These are phyloP conservation scores for Arthrobotrys iridis DNA, from an alignment of 2,329 filamentous ascomycete species.

Conservation along the genomic window DNA sequence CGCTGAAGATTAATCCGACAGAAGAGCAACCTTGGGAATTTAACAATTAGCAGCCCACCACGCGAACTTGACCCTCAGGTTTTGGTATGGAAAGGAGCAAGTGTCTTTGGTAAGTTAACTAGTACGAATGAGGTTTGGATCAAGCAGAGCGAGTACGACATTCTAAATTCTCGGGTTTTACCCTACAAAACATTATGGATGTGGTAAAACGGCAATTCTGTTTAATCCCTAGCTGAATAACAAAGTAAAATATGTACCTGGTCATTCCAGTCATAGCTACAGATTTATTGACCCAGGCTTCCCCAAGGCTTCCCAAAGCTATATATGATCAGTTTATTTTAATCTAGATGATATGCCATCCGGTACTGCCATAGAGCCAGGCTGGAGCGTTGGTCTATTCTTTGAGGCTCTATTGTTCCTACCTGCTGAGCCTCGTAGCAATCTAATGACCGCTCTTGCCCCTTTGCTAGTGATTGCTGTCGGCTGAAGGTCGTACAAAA, in stretches of 20 bases:
- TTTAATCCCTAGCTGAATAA: not conserved
- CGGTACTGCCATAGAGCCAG: too few relatives aligned
- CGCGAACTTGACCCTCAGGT: constrained; percentile 96
- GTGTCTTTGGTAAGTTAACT: constrained; percentile 89
- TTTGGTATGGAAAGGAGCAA: constrained; percentile 97
- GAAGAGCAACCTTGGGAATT: constrained; percentile 71
- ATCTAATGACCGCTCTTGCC: constrained; percentile 8
- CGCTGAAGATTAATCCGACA: constrained; percentile 25
- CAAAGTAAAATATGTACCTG: not conserved
- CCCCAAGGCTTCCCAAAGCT: not conserved
- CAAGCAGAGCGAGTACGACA: constrained; percentile 84
- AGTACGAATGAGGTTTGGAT: constrained; percentile 96
- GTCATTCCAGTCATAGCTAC: not conserved
- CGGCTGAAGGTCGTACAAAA: constrained; percentile 32
- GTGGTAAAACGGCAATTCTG: constrained; percentile 61
- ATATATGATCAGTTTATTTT: too few relatives aligned
- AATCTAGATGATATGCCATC: too few relatives aligned
- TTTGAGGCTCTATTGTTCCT: not conserved
- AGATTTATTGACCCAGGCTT: not conserved
- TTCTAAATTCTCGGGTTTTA: constrained; percentile 80
- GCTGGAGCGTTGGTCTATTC: not conserved
- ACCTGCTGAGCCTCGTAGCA: constrained; percentile 2
- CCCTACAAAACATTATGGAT: constrained; percentile 81
- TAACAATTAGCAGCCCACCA: constrained; percentile 75
- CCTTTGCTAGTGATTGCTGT: constrained; percentile 39